Percentiles rank a stretch among this genome's conserved stretches.
These are phyloP conservation scores for Chamaecyparis obtusa DNA, from an alignment of 75 land plant species.

Conservation along the genomic window DNA sequence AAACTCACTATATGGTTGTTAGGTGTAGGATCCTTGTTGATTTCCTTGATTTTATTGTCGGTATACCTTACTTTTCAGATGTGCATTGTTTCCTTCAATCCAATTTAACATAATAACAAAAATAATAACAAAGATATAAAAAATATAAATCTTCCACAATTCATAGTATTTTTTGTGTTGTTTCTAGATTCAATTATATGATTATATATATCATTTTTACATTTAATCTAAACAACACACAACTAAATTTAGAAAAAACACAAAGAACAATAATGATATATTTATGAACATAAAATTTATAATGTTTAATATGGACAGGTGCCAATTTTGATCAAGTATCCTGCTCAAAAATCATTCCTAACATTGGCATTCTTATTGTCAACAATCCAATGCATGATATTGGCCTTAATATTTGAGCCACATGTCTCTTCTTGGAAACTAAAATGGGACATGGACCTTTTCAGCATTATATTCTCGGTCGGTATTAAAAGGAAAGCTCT, in stretches of 20 bases:
- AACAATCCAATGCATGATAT: not conserved
- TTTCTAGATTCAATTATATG: too few relatives aligned
- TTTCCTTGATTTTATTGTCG: constrained; percentile 21
- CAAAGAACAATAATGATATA: not conserved
- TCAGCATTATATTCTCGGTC: constrained; percentile 11
- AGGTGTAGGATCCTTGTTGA: constrained; percentile 7
- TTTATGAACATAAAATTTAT: too few relatives aligned
- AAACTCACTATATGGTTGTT: not conserved
- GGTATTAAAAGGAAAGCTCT: not conserved
- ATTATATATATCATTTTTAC: too few relatives aligned
- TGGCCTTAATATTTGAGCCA: not conserved
- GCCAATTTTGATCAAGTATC: constrained; percentile 9
- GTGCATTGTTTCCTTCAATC: not conserved
- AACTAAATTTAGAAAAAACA: too few relatives aligned
- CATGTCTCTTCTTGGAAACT: constrained; percentile 12
- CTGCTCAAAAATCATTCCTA: constrained; percentile 9
- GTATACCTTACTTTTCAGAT: constrained; percentile 29
- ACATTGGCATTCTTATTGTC: constrained; percentile 9
- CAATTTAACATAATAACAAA: too few relatives aligned
- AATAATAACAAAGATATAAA: too few relatives aligned
- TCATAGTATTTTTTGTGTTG: too few relatives aligned
- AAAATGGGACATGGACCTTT: constrained; percentile 10
- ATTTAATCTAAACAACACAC: too few relatives aligned
- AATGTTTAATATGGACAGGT: not conserved
- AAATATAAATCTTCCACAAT: too few relatives aligned